Percentiles rank a stretch among this genome's conserved stretches.
These are phyloP conservation scores for Gossypium aridum DNA, from an alignment of 441 rosid species.

Conservation along the genomic window DNA sequence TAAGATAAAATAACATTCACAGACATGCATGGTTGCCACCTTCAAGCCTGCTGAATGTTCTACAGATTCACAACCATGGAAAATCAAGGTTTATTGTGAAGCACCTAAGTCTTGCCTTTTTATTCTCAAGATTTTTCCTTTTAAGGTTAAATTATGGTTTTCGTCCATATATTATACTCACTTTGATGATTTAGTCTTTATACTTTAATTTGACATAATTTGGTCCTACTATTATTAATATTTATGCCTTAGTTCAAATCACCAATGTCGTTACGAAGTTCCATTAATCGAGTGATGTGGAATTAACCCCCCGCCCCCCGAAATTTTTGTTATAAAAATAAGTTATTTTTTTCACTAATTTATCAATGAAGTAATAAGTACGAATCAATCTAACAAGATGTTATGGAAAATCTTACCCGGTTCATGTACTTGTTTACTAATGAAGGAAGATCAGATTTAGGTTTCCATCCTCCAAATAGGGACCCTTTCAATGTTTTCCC, in stretches of 20 bases:
- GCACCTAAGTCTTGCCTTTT: background rate
- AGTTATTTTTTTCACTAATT: too few species aligned
- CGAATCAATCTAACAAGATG: background rate
- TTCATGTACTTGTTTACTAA: slow-evolving; percentile 71
- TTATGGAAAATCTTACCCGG: slow-evolving; percentile 35
- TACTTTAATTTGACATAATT: too few species aligned
- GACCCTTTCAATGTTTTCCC: slow-evolving; percentile 83
- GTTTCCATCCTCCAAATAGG: slow-evolving; percentile 85
- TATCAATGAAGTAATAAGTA: too few species aligned
- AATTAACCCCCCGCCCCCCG: background rate
- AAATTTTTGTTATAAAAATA: too few species aligned
- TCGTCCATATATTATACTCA: too few species aligned
- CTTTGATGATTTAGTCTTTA: too few species aligned
- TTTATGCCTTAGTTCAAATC: background rate
- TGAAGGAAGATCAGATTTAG: slow-evolving; percentile 81
- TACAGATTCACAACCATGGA: background rate
- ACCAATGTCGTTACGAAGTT: background rate
- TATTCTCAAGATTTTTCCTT: too few species aligned
- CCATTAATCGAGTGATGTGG: background rate
- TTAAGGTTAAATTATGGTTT: too few species aligned
- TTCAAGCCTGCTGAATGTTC: background rate
- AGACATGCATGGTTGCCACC: background rate
- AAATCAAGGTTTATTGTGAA: background rate
- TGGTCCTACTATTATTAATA: too few species aligned
- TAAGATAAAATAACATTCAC: too few species aligned